Percentiles rank a stretch among this genome's conserved stretches.
phyloP scores from a whole-genome alignment of 2,329 filamentous ascomycete species.

The Fusarium sp. region DNA sequence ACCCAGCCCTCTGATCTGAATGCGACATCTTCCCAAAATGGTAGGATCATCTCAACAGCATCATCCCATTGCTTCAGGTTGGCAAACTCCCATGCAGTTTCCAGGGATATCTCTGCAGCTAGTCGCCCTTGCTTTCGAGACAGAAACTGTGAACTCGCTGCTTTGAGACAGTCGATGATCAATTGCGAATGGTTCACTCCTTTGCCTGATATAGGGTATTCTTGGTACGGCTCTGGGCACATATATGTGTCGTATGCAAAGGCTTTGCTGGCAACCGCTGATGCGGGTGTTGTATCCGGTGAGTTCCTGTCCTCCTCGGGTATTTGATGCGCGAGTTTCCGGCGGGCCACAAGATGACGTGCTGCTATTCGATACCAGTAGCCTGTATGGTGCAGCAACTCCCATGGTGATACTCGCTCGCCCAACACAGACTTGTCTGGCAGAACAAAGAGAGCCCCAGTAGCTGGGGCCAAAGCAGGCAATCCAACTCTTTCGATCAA shows the following conservation, averaged over 20 bases:
- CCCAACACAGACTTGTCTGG: conserved; percentile 71
- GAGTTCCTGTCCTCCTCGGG: conserved; percentile 69
- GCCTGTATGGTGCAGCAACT: conserved; percentile 73
- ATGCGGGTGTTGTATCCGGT: conserved; percentile 63
- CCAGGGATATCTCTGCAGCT: conserved; percentile 68
- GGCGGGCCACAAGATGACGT: conserved; percentile 67
- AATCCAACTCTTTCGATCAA: conserved; percentile 68
- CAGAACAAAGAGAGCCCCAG: conserved; percentile 62
- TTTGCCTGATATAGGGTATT: conserved; percentile 64
- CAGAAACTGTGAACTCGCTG: conserved; percentile 67
- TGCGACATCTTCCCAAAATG: conserved; percentile 69
- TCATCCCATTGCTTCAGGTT: conserved; percentile 65
- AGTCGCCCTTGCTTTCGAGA: conserved; percentile 66
- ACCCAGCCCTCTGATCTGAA: conserved; percentile 73
- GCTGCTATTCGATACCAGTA: conserved; percentile 76
- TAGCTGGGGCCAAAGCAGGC: conserved; percentile 62
- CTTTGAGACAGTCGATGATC: conserved; percentile 66
- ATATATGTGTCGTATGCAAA: conserved; percentile 76
- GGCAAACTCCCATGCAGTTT: conserved; percentile 69
- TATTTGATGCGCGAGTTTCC: conserved; percentile 67
- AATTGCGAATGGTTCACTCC: conserved; percentile 69
- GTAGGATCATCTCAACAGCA: conserved; percentile 66
- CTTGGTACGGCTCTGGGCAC: conserved; percentile 73
- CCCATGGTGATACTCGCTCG: conserved; percentile 73
- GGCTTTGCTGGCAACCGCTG: conserved; percentile 62